Evolutionary conservation across 2,329 filamentous ascomycete genomes (phyloP).

Genomic region (Trichoderma sp.): DNA sequence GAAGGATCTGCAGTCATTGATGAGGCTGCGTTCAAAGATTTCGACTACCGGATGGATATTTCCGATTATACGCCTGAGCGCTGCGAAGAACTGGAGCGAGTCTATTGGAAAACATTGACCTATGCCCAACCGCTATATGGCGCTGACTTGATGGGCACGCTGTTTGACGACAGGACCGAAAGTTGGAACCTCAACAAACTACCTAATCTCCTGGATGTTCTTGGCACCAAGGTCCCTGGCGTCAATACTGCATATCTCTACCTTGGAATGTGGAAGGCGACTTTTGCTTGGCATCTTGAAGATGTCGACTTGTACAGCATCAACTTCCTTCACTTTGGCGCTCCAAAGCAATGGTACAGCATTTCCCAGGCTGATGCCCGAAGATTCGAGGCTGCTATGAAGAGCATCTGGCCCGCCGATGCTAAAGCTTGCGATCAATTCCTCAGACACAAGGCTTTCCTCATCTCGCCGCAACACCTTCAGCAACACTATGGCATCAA

Average conservation of each 20-base stretch:
- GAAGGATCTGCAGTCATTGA: conserved; percentile 81
- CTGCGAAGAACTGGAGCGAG: conserved; percentile 90
- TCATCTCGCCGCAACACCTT: conserved; percentile 89
- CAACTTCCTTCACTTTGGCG: conserved; percentile 98
- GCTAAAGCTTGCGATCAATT: conserved; percentile 97
- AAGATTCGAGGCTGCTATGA: conserved; percentile 94
- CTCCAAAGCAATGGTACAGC: conserved; percentile 99
- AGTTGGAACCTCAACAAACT: conserved; percentile 95
- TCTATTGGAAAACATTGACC: conserved; percentile 96
- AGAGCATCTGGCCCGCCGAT: conserved; percentile 89
- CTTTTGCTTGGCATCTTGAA: conserved; percentile 98
- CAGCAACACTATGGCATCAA: conserved; percentile 90
- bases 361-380: conserved; percentile 95
- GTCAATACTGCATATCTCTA: conserved; percentile 99
- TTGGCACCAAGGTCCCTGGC: conserved; percentile 93
- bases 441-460: conserved; percentile 93
- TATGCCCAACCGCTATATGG: conserved; percentile 95
- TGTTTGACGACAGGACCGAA: conserved; percentile 85
- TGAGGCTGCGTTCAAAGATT: conserved; percentile 86
- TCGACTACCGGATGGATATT: conserved; percentile 86
- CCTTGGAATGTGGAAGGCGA: conserved; percentile 99
- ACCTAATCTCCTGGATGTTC: conserved; percentile 87
- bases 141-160: conserved; percentile 91
- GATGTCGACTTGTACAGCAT: conserved; percentile 99
- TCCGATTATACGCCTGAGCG: conserved; percentile 89